Base-by-base conservation (phyloP, 2,329 filamentous ascomycete species). In the Arthroderma uncinatum region DNA sequence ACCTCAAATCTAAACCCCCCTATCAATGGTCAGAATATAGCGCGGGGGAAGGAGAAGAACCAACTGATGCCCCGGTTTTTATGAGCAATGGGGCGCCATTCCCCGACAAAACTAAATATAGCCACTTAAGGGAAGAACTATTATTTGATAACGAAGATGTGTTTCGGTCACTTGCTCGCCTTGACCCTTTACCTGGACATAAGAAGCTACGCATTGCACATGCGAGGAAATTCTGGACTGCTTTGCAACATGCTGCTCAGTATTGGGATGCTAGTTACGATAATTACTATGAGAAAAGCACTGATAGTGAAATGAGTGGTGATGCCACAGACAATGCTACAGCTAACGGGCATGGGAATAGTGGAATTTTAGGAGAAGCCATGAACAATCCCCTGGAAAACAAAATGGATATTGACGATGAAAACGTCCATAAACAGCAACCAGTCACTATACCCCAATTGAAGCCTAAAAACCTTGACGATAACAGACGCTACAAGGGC, bases 261-360 rank as follows among this genome's bases (percentile, higher is more conserved):
- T 84, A 82, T 64, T 85, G 82, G 82, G 82, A 85, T 64, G 74
- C 73, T 39, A 81, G 77, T 58, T 65, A 78, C 52, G 82, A 85
- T 62, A 68, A 82, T 30, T 82, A 82, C 65, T 75, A 75, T 58
- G 72, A 75, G 55, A 67, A 69, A 14, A 66, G 70, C 25, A 64
- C 66, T 9, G 61, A 64, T 8, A 44, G 16, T 14, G 37, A 30
- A 21, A 10, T 12, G 2, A 30, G 21, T 9, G 12, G 39, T 23
- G 42, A 33, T 40, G 25, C 30, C 14, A 34, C 19, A 19, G 42
- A 30, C 7, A 50, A 50, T 2, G 60, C 63, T 33, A 34, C 54
- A 7, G 39, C 57, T 10, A n/a, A 39, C 16, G 47, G 21, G 5
- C n/a, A 53, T 14, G 28, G 30, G 19, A 12, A 25, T 2, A 34